Conservation (phyloP, 495 filamentous ascomycete species). For the Neurospora sp. region DNA sequence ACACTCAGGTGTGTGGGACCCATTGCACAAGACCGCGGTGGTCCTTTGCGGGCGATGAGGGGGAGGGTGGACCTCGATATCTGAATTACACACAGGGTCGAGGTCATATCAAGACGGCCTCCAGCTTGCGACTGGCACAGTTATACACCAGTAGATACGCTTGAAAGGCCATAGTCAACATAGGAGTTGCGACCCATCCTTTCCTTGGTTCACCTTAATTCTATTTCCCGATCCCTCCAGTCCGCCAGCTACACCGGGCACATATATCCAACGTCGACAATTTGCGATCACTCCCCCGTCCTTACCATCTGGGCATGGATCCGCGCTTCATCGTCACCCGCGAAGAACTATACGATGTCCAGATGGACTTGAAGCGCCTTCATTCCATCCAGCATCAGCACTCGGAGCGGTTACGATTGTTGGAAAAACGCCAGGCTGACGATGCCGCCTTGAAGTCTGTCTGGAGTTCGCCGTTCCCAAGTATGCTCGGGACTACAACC, state of each 20-base stretch:
- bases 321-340: constrained; percentile 39
- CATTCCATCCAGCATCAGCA: constrained; percentile 71
- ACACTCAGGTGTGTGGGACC: constrained; percentile 1
- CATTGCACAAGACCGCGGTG: constrained; percentile 19
- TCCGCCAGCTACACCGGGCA: not conserved
- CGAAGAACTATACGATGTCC: constrained; percentile 77
- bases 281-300: not conserved
- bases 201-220: not conserved
- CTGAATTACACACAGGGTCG: constrained; percentile 19
- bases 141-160: not conserved
- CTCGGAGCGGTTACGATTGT: constrained; percentile 62
- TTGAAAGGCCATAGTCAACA: not conserved
- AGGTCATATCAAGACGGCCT: constrained; percentile 13
- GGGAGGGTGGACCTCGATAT: constrained; percentile 29
- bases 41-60: constrained; percentile 27
- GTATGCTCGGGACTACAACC: constrained; percentile 56
- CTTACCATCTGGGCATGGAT: constrained; percentile 39
- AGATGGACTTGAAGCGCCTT: constrained; percentile 78
- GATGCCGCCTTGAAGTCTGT: constrained; percentile 77
- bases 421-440: constrained; percentile 73
- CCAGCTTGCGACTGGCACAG: not conserved
- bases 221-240: not conserved
- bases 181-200: not conserved
- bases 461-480: constrained; percentile 83
- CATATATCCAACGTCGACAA: not conserved